A percentile compares a stretch with the other conserved stretches of the same genome.
phyloP scores from a whole-genome alignment of 176 grass and related monocot species.

The Phragmites australis region DNA sequence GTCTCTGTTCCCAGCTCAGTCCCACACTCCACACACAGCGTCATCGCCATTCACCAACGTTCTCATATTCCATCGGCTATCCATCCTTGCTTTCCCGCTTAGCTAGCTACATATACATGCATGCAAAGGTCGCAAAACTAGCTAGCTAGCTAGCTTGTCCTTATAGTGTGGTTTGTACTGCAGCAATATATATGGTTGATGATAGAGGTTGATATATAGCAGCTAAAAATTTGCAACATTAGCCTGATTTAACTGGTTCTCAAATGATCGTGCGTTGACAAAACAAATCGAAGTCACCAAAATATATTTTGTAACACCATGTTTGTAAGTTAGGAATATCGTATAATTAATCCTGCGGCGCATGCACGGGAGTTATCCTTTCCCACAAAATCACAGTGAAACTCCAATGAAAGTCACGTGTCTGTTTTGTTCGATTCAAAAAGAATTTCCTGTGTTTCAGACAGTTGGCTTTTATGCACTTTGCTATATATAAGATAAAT shows the following conservation, averaged over 20 bases:
- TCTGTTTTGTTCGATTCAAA: no score
- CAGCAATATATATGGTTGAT: no score
- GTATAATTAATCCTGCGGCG: background rate
- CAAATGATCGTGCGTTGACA: background rate
- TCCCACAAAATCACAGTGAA: background rate
- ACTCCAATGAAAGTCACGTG: no score
- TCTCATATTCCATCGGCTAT: background rate
- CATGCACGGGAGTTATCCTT: background rate
- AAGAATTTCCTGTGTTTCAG: no score
- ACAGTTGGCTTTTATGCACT: background rate
- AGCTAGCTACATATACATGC: background rate
- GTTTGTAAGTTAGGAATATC: background rate
- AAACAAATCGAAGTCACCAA: background rate
- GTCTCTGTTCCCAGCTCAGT: slow-evolving; percentile 32
- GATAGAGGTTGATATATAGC: background rate
- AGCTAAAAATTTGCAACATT: background rate
- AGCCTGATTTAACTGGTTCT: background rate
- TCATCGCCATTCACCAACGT: slow-evolving; percentile 1
- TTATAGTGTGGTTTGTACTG: background rate
- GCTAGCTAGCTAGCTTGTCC: no score
- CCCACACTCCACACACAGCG: background rate
- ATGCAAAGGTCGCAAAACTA: slow-evolving; percentile 2
- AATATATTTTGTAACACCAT: no score
- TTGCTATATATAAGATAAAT: background rate
- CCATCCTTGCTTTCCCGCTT: background rate